Base-by-base conservation (phyloP, 2,329 filamentous ascomycete species). In the Trichocomaceae sp. region DNA sequence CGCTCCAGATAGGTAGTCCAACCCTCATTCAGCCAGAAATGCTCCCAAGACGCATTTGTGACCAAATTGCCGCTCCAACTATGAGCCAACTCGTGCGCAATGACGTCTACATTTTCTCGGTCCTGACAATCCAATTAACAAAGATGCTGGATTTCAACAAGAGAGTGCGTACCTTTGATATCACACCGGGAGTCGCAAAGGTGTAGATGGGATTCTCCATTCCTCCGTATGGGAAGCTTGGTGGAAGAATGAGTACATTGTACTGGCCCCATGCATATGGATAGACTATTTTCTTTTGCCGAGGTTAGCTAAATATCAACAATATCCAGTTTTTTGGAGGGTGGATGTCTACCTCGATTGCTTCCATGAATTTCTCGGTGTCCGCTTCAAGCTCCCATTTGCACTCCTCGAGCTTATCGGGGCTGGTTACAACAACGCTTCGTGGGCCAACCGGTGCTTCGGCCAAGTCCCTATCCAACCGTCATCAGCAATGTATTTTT, bases 1-100 rank as follows among this genome's bases (percentile, higher is more conserved):
- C 93, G 86, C 74, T 99, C 93, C 5, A 97, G 80, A 66, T 99
- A 99, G 19, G 86, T 87, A 0, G 93, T 97, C 93, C 92, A 97
- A 31, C 92, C 92, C 66, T 86, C 83, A 59, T 86, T 86, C 42
- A 86, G 69, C 78, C 77, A 79, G 60, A 79, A 79, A 58, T 79
- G 75, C 58, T 79, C 75, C 76, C 77, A 79, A 15, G 73, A 77
- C 41, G 73, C 74, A 61, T 77, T 79, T 22, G 74, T 77, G 19
- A 79, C 77, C 6, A 86, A 75, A 63, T 96, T 96, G 23, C 91
- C 92, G 58, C 88, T 93, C 90, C 91, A 96, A 63, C 87, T 83
- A 64, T 86, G 83, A 5, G 79, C 75, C 45, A 86, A 74, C 64
- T 88, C 91, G 69, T 96, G 93, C 1, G 93, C 93, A 71, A 99